These are phyloP conservation scores for Manihot esculenta DNA, from an alignment of 441 rosid genomes.

Conservation along the genomic window DNA sequence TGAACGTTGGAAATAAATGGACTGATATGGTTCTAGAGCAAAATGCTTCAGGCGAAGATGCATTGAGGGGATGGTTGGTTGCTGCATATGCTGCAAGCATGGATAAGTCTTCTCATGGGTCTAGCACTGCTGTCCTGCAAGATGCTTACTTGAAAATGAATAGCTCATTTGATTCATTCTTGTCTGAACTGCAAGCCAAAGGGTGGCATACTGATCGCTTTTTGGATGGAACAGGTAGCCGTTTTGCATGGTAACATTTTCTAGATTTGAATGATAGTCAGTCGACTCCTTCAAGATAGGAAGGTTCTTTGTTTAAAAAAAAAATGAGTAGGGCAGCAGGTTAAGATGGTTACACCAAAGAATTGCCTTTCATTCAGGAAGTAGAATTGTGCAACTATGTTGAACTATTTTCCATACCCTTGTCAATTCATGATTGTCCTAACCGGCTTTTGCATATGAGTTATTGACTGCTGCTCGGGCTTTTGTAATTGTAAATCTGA, in stretches of 20 bases:
- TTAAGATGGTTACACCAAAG: conserved; percentile 7
- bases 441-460: neutral
- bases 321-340: conserved; percentile 11
- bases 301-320: neutral
- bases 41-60: conserved; percentile 87
- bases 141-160: conserved; percentile 74
- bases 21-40: conserved; percentile 79
- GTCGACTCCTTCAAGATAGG: neutral
- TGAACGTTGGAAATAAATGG: conserved; percentile 53
- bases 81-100: conserved; percentile 66
- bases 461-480: neutral
- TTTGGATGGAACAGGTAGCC: conserved; percentile 78
- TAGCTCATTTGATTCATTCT: conserved; percentile 44
- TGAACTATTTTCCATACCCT: neutral
- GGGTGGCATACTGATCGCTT: conserved; percentile 97
- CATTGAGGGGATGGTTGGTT: conserved; percentile 91
- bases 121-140: conserved; percentile 36
- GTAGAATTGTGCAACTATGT: neutral
- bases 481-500: neutral
- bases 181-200: conserved; percentile 63
- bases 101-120: conserved; percentile 35
- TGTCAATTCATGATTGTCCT: neutral
- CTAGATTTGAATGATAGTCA: neutral
- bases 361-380: neutral
- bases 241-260: conserved; percentile 53